Evolutionary conservation across 208 protist species (phyloP).

Genomic region (Trichomonas vaginalis): DNA sequence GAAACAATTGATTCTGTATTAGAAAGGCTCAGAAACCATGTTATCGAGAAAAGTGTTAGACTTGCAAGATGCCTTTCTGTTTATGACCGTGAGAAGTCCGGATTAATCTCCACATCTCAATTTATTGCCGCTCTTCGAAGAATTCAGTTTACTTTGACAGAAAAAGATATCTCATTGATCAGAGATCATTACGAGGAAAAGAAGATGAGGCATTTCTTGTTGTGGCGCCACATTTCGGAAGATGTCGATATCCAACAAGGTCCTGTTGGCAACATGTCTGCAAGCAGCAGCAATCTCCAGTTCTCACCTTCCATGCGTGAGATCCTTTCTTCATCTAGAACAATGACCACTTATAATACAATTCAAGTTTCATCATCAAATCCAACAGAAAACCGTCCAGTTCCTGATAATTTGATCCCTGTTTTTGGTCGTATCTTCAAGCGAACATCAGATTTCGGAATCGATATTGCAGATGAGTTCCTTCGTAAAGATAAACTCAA

Average conservation of each 20-base stretch:
- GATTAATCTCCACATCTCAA: not conserved
- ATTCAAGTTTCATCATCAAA: not conserved
- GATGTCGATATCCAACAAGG: not conserved
- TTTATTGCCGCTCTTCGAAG: not conserved
- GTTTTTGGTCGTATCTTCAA: not conserved
- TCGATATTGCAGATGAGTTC: not conserved
- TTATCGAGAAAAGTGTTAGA: not conserved
- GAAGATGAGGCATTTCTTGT: not conserved
- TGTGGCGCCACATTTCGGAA: not conserved
- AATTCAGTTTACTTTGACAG: not conserved
- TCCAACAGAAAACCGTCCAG: not conserved
- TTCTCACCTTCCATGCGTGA: not conserved
- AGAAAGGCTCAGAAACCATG: not conserved
- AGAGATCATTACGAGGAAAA: not conserved
- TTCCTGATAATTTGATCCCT: not conserved
- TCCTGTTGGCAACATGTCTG: not conserved
- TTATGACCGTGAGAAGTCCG: not conserved
- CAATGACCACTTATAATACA: not conserved
- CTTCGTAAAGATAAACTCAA: not conserved
- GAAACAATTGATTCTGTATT: not conserved
- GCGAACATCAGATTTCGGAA: not conserved
- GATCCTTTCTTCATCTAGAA: not conserved
- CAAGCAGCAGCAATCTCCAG: not conserved
- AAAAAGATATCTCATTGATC: not conserved
- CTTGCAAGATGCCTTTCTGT: not conserved